phyloP scores from a whole-genome alignment of 345 rosid species.

The Passiflora organensis region DNA sequence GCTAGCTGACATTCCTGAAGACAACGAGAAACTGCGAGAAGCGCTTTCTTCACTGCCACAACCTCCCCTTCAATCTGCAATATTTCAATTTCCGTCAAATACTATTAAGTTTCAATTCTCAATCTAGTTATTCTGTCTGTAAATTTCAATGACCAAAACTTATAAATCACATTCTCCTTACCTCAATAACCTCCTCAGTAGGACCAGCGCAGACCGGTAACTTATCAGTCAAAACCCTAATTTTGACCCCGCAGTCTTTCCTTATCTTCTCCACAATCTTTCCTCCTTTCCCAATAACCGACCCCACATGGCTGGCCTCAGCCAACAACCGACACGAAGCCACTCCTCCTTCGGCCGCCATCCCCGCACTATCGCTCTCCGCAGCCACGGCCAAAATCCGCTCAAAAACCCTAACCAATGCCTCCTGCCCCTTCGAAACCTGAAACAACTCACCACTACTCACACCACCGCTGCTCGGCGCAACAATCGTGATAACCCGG shows the following conservation, averaged over 20 bases:
- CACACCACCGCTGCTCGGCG: slow-evolving; percentile 1
- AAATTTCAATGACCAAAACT: too few species aligned
- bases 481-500: slow-evolving; percentile 24
- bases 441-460: slow-evolving; percentile 35
- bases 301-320: slow-evolving; percentile 39
- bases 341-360: slow-evolving; percentile 18
- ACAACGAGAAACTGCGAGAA: slow-evolving; percentile 40
- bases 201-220: slow-evolving; percentile 48
- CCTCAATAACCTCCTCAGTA: slow-evolving; percentile 60
- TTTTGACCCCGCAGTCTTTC: slow-evolving; percentile 45
- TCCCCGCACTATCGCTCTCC: slow-evolving; percentile 31
- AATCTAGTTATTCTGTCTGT: too few species aligned
- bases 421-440: slow-evolving; percentile 31
- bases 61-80: slow-evolving; percentile 53
- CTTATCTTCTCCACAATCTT: slow-evolving; percentile 47
- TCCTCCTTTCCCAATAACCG: slow-evolving; percentile 41
- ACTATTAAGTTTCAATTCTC: too few species aligned
- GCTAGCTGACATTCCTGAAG: slow-evolving; percentile 34
- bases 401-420: slow-evolving; percentile 59
- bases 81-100: too few species aligned
- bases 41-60: slow-evolving; percentile 54
- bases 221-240: slow-evolving; percentile 48
- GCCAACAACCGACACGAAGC: slow-evolving; percentile 49
- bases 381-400: slow-evolving; percentile 48
- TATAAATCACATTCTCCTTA: background rate